Conservation (phyloP, 2,329 filamentous ascomycete genomes). For the Gaeumannomyces tritici region DNA sequence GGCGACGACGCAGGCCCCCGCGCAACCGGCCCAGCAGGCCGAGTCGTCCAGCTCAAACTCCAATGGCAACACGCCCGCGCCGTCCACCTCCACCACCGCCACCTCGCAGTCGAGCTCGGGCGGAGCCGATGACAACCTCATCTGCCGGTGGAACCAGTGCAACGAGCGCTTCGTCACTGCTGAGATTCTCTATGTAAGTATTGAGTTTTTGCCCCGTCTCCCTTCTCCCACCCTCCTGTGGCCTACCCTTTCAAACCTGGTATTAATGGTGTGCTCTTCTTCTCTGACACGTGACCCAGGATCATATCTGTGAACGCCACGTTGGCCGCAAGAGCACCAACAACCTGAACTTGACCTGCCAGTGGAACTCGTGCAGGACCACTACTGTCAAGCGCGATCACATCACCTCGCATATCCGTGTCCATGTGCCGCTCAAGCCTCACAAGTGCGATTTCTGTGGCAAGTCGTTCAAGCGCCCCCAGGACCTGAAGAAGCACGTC, state of each 20-base stretch:
- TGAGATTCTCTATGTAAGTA: constrained; percentile 50
- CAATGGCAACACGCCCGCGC: constrained; percentile 43
- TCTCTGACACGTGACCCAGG: constrained; percentile 40
- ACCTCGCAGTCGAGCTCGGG: constrained; percentile 28
- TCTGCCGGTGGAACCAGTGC: constrained; percentile 52
- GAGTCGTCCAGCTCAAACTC: constrained; percentile 30
- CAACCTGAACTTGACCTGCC: constrained; percentile 93
- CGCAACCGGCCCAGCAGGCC: constrained; percentile 9
- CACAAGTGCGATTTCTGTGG: constrained; percentile 99
- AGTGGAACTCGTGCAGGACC: constrained; percentile 92
- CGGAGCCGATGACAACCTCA: constrained; percentile 40
- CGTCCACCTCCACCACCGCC: constrained; percentile 36
- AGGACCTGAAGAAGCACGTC: constrained; percentile 98
- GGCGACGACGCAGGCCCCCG: constrained; percentile 5
- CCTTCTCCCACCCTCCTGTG: too few relatives aligned
- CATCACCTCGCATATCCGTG: constrained; percentile 97
- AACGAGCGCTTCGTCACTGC: constrained; percentile 47
- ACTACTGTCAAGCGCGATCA: constrained; percentile 98
- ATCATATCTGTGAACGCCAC: constrained; percentile 96
- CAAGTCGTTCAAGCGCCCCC: constrained; percentile 97
- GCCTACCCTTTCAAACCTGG: too few relatives aligned
- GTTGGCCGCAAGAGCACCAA: constrained; percentile 98
- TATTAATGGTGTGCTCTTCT: too few relatives aligned
- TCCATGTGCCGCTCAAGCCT: constrained; percentile 97
- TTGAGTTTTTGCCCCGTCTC: neutral